Evolutionary conservation across 1,284 basidiomycete species (phyloP).

Genomic region (Ustilago nuda): DNA sequence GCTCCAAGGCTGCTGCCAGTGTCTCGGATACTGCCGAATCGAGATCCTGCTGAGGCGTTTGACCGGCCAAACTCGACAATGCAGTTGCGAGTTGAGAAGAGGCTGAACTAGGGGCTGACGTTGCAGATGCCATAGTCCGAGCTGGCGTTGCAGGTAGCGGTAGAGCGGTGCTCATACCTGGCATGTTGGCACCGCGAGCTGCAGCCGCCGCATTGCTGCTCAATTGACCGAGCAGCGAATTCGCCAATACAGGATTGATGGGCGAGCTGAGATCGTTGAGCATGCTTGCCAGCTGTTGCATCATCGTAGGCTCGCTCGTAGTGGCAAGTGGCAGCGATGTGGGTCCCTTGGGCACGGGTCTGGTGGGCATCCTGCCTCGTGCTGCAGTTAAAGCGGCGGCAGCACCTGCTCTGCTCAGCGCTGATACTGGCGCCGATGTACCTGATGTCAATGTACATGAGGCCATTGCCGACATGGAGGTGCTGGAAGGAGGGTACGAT

Average conservation of each 20-base stretch:
- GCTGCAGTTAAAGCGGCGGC: constrained; percentile 10
- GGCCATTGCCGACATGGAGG: constrained; percentile 7
- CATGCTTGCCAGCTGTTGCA: constrained; percentile 53
- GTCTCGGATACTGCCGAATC: constrained; percentile 61
- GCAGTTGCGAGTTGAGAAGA: constrained; percentile 46
- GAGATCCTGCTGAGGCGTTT: constrained; percentile 47
- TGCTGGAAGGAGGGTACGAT: constrained; percentile 17
- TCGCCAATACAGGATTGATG: constrained; percentile 47
- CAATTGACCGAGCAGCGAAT: constrained; percentile 43
- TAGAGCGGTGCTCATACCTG: constrained; percentile 18
- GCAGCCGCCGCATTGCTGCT: constrained; percentile 52
- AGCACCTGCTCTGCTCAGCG: constrained; percentile 12
- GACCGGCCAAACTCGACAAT: constrained; percentile 37
- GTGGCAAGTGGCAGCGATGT: constrained; percentile 38
- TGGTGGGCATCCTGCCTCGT: constrained; percentile 20
- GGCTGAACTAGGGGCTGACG: constrained; percentile 14
- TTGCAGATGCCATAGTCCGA: constrained; percentile 7
- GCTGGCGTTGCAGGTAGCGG: constrained; percentile 27
- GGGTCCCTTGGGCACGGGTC: constrained; percentile 30
- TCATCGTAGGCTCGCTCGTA: constrained; percentile 52
- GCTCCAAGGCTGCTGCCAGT: constrained; percentile 58
- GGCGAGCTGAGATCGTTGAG: constrained; percentile 50
- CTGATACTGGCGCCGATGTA: constrained; percentile 9
- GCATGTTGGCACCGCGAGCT: constrained; percentile 32
- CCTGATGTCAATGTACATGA: neutral